Evolutionary conservation across 2,329 filamentous ascomycete genomes (phyloP), one percentile per base, ranked within the genome.

Genomic region (Capronia coronata): DNA sequence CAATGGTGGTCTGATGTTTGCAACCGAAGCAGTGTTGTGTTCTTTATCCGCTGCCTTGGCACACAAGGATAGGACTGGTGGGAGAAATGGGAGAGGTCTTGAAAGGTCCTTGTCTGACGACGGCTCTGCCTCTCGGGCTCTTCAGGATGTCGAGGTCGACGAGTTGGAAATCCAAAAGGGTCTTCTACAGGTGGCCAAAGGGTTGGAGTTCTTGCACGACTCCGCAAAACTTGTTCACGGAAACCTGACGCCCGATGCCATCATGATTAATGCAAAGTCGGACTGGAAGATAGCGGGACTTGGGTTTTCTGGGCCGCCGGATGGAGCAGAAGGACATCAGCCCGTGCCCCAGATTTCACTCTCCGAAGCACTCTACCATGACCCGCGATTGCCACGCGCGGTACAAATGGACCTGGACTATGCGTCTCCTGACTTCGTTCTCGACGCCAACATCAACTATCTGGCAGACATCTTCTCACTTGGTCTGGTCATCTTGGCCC

Each of bases 241-340:
- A 41, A 98, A 98, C 64, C 68, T 98, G 56, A 97, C 90, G 0
- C 93, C 93, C 0, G 91, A 97, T 57, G 87, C 90, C 14, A 82
- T 98, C 57, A 84, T 95, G 58, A 82, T 98, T 67, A 98, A 98
- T 69, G 81, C 87, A 34, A 98, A 98, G 79, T 94, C 87, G 41
- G 93, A 98, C 68, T 98, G 93, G 93, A 98, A 98, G 67, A 87
- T 98, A 54, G 91, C 89, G 60, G 93, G 91, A n/a, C 77, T 98
- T 32, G 81, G 86, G 0, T 98, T 96, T 67, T 87, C 86, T 64
- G 86, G 86, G 39, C 86, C 89, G 11, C 80, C 87, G 42, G 86
- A 89, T 59, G 78, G 80, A 60, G 86, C 86, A 16, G 83, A 80
- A 22, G 83, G 85, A 58, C 75, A 83, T 39, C 86, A 87, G 2